phyloP scores from a whole-genome alignment of 768 basidiomycete genomes.

The Pulveroboletus frians region DNA sequence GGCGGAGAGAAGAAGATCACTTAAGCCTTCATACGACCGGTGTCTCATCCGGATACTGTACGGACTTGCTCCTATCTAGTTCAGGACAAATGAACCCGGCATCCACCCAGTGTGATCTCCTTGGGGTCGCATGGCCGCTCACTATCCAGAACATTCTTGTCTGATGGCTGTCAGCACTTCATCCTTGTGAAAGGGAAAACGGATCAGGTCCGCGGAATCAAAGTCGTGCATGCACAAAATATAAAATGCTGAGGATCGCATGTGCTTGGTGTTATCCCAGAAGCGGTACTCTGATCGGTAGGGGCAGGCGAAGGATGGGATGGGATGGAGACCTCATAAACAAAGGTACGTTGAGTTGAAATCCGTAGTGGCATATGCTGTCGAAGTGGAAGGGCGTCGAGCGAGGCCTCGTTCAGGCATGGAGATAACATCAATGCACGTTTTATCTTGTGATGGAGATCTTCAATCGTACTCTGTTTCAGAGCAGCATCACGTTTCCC shows the following conservation, averaged over 20 bases:
- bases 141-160: conserved; percentile 73
- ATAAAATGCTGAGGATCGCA: conserved; percentile 28
- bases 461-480: background rate
- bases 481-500: background rate
- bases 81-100: conserved; percentile 62
- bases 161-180: conserved; percentile 67
- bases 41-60: conserved; percentile 47
- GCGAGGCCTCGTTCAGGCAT: background rate
- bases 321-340: conserved; percentile 34
- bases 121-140: conserved; percentile 63
- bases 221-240: conserved; percentile 69
- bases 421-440: background rate
- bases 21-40: conserved; percentile 21
- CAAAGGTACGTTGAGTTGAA: conserved; percentile 33
- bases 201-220: conserved; percentile 52
- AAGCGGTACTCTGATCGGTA: background rate
- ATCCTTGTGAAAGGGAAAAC: conserved; percentile 57
- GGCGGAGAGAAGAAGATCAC: conserved; percentile 14
- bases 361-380: conserved; percentile 23
- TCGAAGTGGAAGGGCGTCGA: background rate
- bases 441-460: conserved; percentile 8
- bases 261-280: conserved; percentile 29
- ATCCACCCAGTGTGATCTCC: conserved; percentile 67
- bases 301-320: conserved; percentile 23
- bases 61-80: conserved; percentile 31